A percentile compares a stretch with the other conserved stretches of the same genome.
phyloP scores from a whole-genome alignment of 208 protist genomes.

The Trypanosoma theileri region DNA sequence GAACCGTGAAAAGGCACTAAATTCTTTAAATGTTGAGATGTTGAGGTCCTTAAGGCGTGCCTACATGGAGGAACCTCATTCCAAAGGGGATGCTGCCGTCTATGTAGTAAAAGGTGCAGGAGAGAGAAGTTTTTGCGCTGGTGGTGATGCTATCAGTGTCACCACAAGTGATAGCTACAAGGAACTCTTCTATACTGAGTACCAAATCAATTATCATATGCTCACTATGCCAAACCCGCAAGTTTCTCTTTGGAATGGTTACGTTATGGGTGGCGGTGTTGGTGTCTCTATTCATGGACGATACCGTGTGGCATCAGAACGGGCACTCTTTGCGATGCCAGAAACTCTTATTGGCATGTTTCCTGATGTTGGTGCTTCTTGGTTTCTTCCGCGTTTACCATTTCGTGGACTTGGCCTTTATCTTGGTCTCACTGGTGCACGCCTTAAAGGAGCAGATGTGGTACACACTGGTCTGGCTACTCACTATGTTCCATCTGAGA shows the following conservation, averaged over 20 bases:
- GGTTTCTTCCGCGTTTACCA: constrained; percentile 62
- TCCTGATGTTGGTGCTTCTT: constrained; percentile 77
- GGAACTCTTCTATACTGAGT: constrained; percentile 68
- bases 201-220: constrained; percentile 69
- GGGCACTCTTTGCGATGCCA: constrained; percentile 81
- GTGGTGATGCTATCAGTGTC: constrained; percentile 73
- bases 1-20: constrained; percentile 57
- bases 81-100: constrained; percentile 29
- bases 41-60: constrained; percentile 30
- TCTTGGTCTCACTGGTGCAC: constrained; percentile 72
- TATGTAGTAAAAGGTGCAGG: constrained; percentile 65
- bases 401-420: constrained; percentile 61
- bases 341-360: constrained; percentile 83
- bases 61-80: constrained; percentile 39
- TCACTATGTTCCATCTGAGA: constrained; percentile 65
- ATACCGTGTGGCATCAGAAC: constrained; percentile 79
- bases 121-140: constrained; percentile 78
- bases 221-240: constrained; percentile 45
- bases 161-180: constrained; percentile 10
- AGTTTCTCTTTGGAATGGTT: constrained; percentile 81
- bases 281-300: constrained; percentile 70
- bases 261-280: constrained; percentile 80
- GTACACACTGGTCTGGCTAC: constrained; percentile 76
- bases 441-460: constrained; percentile 71
- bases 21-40: constrained; percentile 67